phyloP scores from a whole-genome alignment of 2,329 filamentous ascomycete species.

The Monosporascus ibericus region DNA sequence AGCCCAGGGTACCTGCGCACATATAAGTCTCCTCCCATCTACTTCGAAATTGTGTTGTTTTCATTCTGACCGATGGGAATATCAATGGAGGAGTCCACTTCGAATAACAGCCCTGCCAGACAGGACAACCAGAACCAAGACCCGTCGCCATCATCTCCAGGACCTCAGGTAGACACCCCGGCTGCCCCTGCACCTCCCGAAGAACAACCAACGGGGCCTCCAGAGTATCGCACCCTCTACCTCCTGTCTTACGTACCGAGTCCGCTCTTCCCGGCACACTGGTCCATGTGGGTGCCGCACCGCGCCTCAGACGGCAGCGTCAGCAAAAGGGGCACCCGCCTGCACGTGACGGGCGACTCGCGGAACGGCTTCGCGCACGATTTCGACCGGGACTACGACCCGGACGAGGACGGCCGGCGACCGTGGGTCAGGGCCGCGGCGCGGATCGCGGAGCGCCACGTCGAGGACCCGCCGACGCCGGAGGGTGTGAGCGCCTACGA shows the following conservation, averaged over 20 bases:
- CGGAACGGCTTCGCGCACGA: neutral
- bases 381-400: neutral
- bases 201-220: too few relatives aligned
- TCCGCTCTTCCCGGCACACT: neutral
- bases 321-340: neutral
- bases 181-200: too few relatives aligned
- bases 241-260: neutral
- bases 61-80: too few relatives aligned
- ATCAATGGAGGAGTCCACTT: too few relatives aligned
- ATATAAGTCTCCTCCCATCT: too few relatives aligned
- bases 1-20: too few relatives aligned
- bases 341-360: neutral
- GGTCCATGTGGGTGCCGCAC: neutral
- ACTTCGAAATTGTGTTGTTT: too few relatives aligned
- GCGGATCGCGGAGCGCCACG: neutral
- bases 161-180: too few relatives aligned
- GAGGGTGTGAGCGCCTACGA: neutral
- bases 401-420: neutral
- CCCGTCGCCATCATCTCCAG: too few relatives aligned
- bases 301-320: neutral
- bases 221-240: neutral
- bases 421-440: neutral
- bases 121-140: too few relatives aligned
- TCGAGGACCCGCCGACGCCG: neutral
- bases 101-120: too few relatives aligned